These are phyloP conservation scores for Cantharellus cinnabarinus DNA, from an alignment of 768 basidiomycete species.

Conservation along the genomic window DNA sequence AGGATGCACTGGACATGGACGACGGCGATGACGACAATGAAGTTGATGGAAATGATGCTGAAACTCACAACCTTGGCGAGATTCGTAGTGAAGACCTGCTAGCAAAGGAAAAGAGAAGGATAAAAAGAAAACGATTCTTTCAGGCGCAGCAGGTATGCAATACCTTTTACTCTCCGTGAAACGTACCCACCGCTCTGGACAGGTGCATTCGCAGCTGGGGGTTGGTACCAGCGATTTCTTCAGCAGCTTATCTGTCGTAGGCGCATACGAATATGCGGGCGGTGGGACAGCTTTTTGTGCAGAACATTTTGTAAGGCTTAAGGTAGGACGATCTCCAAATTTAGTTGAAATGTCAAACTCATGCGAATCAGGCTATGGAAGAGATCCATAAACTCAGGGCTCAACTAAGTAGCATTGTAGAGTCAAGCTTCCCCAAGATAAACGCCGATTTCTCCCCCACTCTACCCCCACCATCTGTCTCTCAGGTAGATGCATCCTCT, in stretches of 20 bases:
- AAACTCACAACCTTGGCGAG: constrained; percentile 16
- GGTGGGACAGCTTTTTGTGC: constrained; percentile 63
- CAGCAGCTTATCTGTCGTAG: constrained; percentile 77
- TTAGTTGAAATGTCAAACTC: neutral
- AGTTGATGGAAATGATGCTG: constrained; percentile 20
- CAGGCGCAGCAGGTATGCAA: constrained; percentile 50
- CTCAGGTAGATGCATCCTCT: constrained; percentile 33
- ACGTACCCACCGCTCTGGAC: neutral
- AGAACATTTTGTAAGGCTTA: constrained; percentile 75
- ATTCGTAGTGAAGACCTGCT: constrained; percentile 27
- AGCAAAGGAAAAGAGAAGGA: constrained; percentile 36
- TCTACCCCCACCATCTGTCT: constrained; percentile 53
- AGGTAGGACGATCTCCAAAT: constrained; percentile 28
- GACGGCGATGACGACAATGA: constrained; percentile 14
- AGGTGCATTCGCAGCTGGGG: constrained; percentile 70
- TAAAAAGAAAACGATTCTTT: constrained; percentile 60
- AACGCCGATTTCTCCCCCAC: constrained; percentile 41
- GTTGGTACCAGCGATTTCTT: constrained; percentile 68
- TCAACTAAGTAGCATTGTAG: constrained; percentile 74
- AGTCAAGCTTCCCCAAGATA: constrained; percentile 47
- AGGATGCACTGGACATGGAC: constrained; percentile 28
- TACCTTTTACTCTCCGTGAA: neutral
- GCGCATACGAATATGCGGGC: constrained; percentile 85
- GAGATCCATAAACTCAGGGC: constrained; percentile 90
- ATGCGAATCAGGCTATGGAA: constrained; percentile 64